phyloP scores from a whole-genome alignment of 192 early-diverging fungal species.

The Chytriomyces sp. region DNA sequence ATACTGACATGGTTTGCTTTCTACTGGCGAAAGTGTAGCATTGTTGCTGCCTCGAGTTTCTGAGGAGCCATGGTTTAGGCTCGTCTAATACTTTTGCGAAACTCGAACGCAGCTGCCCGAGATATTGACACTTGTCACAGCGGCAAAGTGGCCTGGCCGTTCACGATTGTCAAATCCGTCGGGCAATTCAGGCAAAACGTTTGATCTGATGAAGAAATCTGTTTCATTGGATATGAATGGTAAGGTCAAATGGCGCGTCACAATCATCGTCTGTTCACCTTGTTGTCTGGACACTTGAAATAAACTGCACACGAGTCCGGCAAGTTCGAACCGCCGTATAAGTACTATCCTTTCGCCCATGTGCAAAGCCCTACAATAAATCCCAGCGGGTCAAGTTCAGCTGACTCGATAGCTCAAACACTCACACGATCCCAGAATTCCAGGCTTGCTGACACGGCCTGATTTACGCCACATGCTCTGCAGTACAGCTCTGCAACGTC shows the following conservation, averaged over 20 bases:
- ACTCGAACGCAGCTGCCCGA: slow-evolving; percentile 11
- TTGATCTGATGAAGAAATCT: slow-evolving; percentile 23
- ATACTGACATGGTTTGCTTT: slow-evolving; percentile 5
- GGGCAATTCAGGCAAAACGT: slow-evolving; percentile 24
- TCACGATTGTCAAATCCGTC: neutral
- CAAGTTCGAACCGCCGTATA: slow-evolving; percentile 14
- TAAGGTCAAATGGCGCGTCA: neutral
- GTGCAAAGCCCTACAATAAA: neutral
- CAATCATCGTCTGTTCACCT: neutral
- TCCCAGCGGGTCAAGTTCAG: too few relatives aligned
- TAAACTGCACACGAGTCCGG: neutral
- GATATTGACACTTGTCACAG: slow-evolving; percentile 11
- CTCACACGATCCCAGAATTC: slow-evolving; percentile 15
- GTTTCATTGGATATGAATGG: neutral
- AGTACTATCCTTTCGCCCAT: slow-evolving; percentile 17
- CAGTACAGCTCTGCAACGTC: slow-evolving; percentile 29
- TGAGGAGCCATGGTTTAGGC: neutral
- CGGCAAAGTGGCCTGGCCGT: neutral
- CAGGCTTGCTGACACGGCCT: neutral
- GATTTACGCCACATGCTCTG: neutral
- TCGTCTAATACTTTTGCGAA: too few relatives aligned
- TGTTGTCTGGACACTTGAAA: neutral
- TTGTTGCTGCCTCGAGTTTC: neutral
- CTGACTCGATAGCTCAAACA: neutral
- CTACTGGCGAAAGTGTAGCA: neutral